Evolutionary conservation across 345 rosid genomes (phyloP).

Genomic region (Eucalyptus pauciflora): DNA sequence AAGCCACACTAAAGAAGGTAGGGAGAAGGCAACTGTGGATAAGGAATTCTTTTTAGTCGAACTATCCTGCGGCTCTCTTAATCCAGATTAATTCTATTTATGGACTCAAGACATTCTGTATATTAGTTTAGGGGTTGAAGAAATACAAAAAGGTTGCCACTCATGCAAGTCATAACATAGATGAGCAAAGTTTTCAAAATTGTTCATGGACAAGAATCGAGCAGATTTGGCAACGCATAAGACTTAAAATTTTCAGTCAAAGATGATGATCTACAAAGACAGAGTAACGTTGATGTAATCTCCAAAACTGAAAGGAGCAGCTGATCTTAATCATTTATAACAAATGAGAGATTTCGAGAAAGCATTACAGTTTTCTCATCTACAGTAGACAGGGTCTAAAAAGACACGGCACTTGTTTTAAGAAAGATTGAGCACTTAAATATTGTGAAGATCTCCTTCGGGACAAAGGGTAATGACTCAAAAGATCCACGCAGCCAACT

Average conservation of each 20-base stretch:
- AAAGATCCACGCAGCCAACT: not conserved
- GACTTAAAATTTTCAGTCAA: not conserved
- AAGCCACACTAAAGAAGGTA: not conserved
- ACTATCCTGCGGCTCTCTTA: not conserved
- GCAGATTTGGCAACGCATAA: not conserved
- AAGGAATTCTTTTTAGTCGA: not conserved
- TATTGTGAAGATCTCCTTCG: not conserved
- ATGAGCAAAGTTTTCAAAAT: not conserved
- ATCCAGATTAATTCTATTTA: not conserved
- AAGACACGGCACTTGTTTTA: not conserved
- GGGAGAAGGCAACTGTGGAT: not conserved
- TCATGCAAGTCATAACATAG: not conserved
- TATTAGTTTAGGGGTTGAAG: not conserved
- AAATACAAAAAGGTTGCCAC: not conserved
- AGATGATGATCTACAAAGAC: not conserved
- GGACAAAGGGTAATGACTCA: not conserved
- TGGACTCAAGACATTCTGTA: not conserved
- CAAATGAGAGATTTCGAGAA: not conserved
- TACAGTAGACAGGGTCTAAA: not conserved
- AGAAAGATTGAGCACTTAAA: not conserved
- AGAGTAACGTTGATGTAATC: not conserved
- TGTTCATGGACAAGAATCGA: not conserved
- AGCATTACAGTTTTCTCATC: not conserved
- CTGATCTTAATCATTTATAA: not conserved
- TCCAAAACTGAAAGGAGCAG: not conserved